Evolutionary conservation across 1,139 yeast species (phyloP).

Genomic region (Suhomyces taliae): DNA sequence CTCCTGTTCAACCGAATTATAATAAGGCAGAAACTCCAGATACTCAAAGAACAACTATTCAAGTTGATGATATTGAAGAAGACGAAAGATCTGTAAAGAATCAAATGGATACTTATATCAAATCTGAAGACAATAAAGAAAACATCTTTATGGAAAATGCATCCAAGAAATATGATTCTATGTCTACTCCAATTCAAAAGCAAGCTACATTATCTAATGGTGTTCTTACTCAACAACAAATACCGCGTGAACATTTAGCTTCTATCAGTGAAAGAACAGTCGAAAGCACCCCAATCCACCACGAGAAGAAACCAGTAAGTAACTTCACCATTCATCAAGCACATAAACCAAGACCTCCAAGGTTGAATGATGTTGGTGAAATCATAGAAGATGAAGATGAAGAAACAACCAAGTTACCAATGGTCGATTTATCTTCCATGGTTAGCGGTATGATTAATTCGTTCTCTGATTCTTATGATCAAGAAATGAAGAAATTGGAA

Average conservation of each 20-base stretch:
- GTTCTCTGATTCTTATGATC: slow-evolving; percentile 41
- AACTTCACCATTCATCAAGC: slow-evolving; percentile 13
- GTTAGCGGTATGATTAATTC: slow-evolving; percentile 45
- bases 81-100: slow-evolving; percentile 33
- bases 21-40: slow-evolving; percentile 43
- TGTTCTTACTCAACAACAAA: slow-evolving; percentile 2
- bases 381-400: slow-evolving; percentile 16
- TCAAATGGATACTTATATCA: slow-evolving; percentile 31
- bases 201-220: slow-evolving; percentile 11
- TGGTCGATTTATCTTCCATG: slow-evolving; percentile 39
- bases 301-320: slow-evolving; percentile 12
- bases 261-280: slow-evolving; percentile 39
- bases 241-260: slow-evolving; percentile 29
- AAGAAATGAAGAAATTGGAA: slow-evolving; percentile 24
- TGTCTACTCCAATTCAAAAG: slow-evolving; percentile 34
- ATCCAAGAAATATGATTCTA: slow-evolving; percentile 21
- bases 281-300: slow-evolving; percentile 31
- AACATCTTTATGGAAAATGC: slow-evolving; percentile 38
- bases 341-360: slow-evolving; percentile 38
- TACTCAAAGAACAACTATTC: slow-evolving; percentile 48
- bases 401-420: slow-evolving; percentile 21
- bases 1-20: slow-evolving; percentile 38
- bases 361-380: slow-evolving; percentile 32
- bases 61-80: slow-evolving; percentile 41
- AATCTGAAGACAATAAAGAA: slow-evolving; percentile 43